Base-by-base conservation (phyloP, 208 protist species). In the Phytomonas sp. region DNA sequence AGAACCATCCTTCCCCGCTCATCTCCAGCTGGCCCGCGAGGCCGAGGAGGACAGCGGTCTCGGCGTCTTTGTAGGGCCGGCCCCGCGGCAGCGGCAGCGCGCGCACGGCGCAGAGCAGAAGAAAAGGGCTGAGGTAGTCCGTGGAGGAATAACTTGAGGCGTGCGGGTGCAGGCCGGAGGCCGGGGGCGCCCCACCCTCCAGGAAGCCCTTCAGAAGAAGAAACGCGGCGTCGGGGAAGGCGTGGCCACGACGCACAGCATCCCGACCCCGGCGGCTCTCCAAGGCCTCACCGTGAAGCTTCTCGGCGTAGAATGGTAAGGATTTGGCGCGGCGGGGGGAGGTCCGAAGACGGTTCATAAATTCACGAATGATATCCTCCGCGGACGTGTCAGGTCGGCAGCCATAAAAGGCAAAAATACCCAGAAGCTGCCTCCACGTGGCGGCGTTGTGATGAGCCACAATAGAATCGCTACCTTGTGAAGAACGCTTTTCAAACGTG, bases 391-490 rank as follows among this genome's bases (percentile, higher is more conserved):
- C 88, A 5, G 84, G 84, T 6, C 82, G 80, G 76, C 86, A 93
- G 52, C 88, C 85, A 77, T 94, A 94, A 75, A 94, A 94, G 19
- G 84, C 78, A 74, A 93, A 93, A 69, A 94, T 86, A 33, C 91
- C 91, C 4, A 96, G 76, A 63, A 96, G 75, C 74, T 96, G 91
- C 72, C 93, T 94, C 89, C 91, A 96, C 65, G 91, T 93, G n/a
- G 88, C 86, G 6, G 86, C 79, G 5, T 76, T 74, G 0, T 81
- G 83, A 2, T 77, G 62, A 7, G 79, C 52, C 23, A 49, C 64
- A 31, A 89, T 71, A 49, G 31, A 26, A 7, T 32, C 63, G 16
- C 30, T 56, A 52, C 67, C 56, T 23, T 56, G 45, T 26, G 45
- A 16, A 56, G 19, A 56, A 5, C 6, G 2, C 26, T 56, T 56